Evolutionary conservation across 73 alveolate genomes (phyloP).

Genomic region (Paramecium caudatum): DNA sequence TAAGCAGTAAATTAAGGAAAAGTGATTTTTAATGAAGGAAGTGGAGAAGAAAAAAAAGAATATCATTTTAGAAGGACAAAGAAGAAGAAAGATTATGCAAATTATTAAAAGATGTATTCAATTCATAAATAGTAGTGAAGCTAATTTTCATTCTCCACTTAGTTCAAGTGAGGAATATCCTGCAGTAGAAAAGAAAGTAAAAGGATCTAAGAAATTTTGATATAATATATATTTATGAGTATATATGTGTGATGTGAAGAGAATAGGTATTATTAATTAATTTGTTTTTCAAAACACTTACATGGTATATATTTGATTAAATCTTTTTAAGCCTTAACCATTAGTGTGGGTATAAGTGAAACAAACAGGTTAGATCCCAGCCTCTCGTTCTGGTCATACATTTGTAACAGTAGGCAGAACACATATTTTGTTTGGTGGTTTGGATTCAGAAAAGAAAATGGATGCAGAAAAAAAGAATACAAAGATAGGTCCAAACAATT

Average conservation of each 20-base stretch:
- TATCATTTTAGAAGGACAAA: constrained; percentile 39
- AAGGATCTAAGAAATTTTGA: constrained; percentile 38
- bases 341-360: constrained; percentile 88
- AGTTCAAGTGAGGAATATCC: constrained; percentile 46
- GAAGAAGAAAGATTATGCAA: constrained; percentile 13
- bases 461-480: constrained; percentile 82
- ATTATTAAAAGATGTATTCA: not conserved
- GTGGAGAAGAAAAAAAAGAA: constrained; percentile 49
- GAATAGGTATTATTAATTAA: constrained; percentile 42
- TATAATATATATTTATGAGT: not conserved
- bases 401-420: constrained; percentile 84
- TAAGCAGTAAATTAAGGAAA: not conserved
- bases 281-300: constrained; percentile 27
- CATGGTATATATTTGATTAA: constrained; percentile 31
- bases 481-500: constrained; percentile 75
- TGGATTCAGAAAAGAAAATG: constrained; percentile 83
- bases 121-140: not conserved
- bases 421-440: constrained; percentile 92
- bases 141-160: constrained; percentile 4
- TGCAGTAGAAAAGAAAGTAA: not conserved
- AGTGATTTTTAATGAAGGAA: constrained; percentile 10
- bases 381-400: constrained; percentile 93
- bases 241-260: not conserved
- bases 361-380: constrained; percentile 87
- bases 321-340: constrained; percentile 87